A percentile compares a stretch with the other conserved stretches of the same genome.
These are phyloP conservation scores for Botrytis deweyae DNA, from an alignment of 2,329 filamentous ascomycete species.

Conservation along the genomic window DNA sequence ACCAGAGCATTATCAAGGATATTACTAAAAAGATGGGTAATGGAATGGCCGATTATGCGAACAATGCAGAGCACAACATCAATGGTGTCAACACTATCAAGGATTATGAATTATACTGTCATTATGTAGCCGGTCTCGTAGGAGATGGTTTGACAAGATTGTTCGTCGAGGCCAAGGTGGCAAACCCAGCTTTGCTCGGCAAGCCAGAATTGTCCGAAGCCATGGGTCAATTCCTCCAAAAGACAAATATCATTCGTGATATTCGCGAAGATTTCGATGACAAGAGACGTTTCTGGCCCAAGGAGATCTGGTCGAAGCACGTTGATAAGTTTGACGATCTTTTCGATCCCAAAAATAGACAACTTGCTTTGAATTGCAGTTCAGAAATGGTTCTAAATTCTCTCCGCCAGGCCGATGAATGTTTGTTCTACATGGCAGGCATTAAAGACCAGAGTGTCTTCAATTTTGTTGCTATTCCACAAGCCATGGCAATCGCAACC, in stretches of 20 bases:
- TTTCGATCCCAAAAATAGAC: slow-evolving; percentile 75
- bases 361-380: slow-evolving; percentile 77
- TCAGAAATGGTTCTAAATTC: slow-evolving; percentile 95
- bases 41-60: slow-evolving; percentile 94
- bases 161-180: slow-evolving; percentile 83
- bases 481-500: slow-evolving; percentile 96
- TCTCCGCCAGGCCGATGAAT: slow-evolving; percentile 83
- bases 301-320: slow-evolving; percentile 95
- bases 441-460: slow-evolving; percentile 96
- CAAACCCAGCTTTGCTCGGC: slow-evolving; percentile 79
- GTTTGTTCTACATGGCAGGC: slow-evolving; percentile 95
- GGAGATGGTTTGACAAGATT: slow-evolving; percentile 89
- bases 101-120: slow-evolving; percentile 96
- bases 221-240: slow-evolving; percentile 97
- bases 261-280: slow-evolving; percentile 87
- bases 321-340: slow-evolving; percentile 87
- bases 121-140: slow-evolving; percentile 98
- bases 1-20: slow-evolving; percentile 84
- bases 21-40: slow-evolving; percentile 95
- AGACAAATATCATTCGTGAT: slow-evolving; percentile 98
- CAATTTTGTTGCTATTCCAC: slow-evolving; percentile 97
- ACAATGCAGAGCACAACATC: slow-evolving; percentile 77
- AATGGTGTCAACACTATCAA: slow-evolving; percentile 78
- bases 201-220: slow-evolving; percentile 82
- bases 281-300: slow-evolving; percentile 88